Base-by-base conservation (phyloP, 176 grass and related monocot genomes). In the Olyra latifolia region DNA sequence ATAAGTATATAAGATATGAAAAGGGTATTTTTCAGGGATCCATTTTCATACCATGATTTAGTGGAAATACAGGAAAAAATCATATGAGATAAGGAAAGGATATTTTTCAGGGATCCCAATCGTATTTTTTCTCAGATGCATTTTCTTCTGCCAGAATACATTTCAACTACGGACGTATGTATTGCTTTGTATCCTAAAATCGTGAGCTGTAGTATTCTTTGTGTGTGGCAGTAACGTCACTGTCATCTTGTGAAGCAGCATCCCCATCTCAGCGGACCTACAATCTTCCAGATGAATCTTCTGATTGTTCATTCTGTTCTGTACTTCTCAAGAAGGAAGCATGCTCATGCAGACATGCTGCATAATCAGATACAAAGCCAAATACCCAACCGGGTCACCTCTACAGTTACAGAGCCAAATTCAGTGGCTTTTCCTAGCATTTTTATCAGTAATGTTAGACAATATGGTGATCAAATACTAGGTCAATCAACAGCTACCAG, bases 1-100 rank as follows among this genome's bases (percentile, higher is more conserved):
- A 63, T 82, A 86, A 89, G 71, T 44, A 57, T 41, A 76, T 53
- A 20, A 45, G 74, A 44, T 39, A 76, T 40, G 41, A 9, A 35
- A 42, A 56, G 2, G 32, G 5, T 35, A 35, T 35, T 35, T 35
- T 35, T 35, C 32, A 35, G 32, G 32, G 32, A 35, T 35, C 32
- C 32, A 35, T 77, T 85, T 17, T 24, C 72, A n/a, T 75, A 71
- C 11, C 52, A 32, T 71, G 24, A 13, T 82, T 56, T 60, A 80
- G 69, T 84, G 78, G 76, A 75, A 68, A 82, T 69, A 62, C 43
- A 53, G 83, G 83, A 90, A 82, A 63, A 79, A 86, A 89, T 75
- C 53, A 57, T 47, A 76, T 53, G 25, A 40, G 74, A 44, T 45
- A 76, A 40, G 40, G 6, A 35, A 41, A 55, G 48, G 48, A 54